Evolutionary conservation across 495 filamentous ascomycete species (phyloP), one percentile per base, ranked within the genome.

Genomic region (Aspergillus olivimuriae): DNA sequence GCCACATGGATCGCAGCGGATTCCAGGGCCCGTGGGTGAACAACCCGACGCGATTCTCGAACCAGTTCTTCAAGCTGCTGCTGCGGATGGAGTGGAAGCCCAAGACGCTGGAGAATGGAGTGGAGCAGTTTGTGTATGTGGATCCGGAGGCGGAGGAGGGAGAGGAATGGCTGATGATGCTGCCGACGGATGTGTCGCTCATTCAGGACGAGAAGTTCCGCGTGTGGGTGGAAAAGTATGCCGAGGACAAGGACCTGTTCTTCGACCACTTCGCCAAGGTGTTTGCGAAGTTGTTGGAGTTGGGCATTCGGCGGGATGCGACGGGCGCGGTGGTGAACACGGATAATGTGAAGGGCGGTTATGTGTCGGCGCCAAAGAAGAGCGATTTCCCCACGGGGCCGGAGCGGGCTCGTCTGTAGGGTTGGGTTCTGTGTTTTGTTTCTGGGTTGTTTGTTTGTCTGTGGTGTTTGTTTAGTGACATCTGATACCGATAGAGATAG

Each of bases 1-100:
- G 76, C 55, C 77, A 82, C 51, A 56, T 44, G n/a, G 76, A 82
- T 51, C 70, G 78, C 12, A 74, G 68, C 26, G 80, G 78, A 10
- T 83, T 81, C 52, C 63, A 79, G 28, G 77, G 78, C 0, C 67
- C 77, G 34, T 82, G 78, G 80, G 77, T 81, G 39, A 78, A 79
- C 47, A 80, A 76, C 53, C 78, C 78, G 42, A 83, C 76, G 4
- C 67, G 78, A 16, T 83, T 82, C 63, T 76, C 71, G 20, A 83
- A 82, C 53, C 75, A 76, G 49, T 83, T 80, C 51, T 82, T 76
- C 66, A 65, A 69, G 44, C 51, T 82, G 41, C 46, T 83, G 49
- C 58, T 77, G 8, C 64, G 66, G 26, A 57, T 78, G 38, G 67
- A 74, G 44, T 83, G 77, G 78, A 70, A 65, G 62, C 64, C 63